phyloP scores from a whole-genome alignment of 1,284 basidiomycete genomes.

The Ganoderma multipileum region DNA sequence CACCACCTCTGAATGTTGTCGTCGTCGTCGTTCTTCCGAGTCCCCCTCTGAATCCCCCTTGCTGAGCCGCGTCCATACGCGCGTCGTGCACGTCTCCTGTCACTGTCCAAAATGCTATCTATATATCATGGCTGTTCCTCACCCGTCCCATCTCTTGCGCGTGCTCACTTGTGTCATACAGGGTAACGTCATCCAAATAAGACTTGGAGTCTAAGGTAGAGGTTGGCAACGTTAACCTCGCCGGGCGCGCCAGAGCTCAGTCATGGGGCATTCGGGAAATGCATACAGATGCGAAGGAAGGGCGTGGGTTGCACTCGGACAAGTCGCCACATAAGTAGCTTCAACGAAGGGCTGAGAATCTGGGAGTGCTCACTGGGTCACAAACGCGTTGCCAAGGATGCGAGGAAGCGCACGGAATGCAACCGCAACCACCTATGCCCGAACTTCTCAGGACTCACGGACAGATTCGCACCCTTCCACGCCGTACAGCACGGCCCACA shows the following conservation, averaged over 20 bases:
- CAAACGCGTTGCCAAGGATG: background rate
- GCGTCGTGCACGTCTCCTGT: background rate
- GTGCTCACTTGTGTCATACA: background rate
- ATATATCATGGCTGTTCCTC: background rate
- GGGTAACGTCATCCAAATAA: background rate
- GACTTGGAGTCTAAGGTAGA: too few species aligned
- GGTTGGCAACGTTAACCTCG: too few species aligned
- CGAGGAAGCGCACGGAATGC: background rate
- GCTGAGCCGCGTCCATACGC: background rate
- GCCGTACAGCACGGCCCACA: background rate
- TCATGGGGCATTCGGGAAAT: too few species aligned
- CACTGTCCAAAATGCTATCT: conserved; percentile 3
- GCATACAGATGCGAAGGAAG: too few species aligned
- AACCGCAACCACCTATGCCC: background rate
- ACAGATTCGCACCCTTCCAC: background rate
- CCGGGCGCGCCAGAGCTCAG: too few species aligned
- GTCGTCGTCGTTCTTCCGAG: background rate
- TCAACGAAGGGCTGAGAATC: background rate
- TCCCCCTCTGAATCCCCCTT: background rate
- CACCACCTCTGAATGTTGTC: background rate
- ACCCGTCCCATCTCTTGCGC: background rate
- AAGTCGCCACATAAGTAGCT: background rate
- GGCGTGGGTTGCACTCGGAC: too few species aligned
- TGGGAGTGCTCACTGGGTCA: background rate
- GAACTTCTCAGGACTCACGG: background rate